Base-by-base conservation (phyloP, 257 asterid genomes). In the Leptodermis oblonga region DNA sequence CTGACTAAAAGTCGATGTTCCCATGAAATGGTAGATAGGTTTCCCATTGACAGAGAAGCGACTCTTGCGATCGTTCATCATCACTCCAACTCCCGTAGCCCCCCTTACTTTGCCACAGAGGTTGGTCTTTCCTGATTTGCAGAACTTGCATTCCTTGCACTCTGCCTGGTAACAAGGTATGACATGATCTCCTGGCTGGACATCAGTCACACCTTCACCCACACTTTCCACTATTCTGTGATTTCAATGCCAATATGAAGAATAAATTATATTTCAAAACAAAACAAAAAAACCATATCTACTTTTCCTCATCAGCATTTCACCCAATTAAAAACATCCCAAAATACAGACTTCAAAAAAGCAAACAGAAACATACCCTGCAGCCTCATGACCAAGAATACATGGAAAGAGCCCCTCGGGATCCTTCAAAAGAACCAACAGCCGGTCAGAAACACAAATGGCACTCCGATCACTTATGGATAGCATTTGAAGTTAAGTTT, bases 351-450 rank as follows among this genome's bases (percentile, higher is more conserved):
- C 20, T 30, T 5, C 3, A 37, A 28, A 39, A 48, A 43, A 33
- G 39, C 2, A 51, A 48, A 54, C 51, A 30, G 49, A 30, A 34
- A 68, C 86, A 46, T 83, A 88, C 99, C 99, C 99, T 14, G 99
- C 97, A 78, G 97, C 99, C 83, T 94, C 99, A 33, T 94, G 99
- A 72, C 99, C 97, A 67, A 94, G 99, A 64, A 91, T 83, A 76
- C 99, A 94, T 41, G 99, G 99, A 81, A 94, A 94, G 49, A 91
- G 97, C 73, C 99, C 99, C 79, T 94, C 99, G 15, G 99, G 99
- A 84, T 94, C 99, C 99, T 93, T 71, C 81, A 84, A 61, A 22
- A 73, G 49, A 78, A n/a, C n/a, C 73, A 73, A 65, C 36, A 62
- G 61, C 76, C 46, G 78, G 70, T 58, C 28, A 67, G 43, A 68